phyloP scores from a whole-genome alignment of 352 stramenopile genomes.

The Pseudoperonospora humuli region DNA sequence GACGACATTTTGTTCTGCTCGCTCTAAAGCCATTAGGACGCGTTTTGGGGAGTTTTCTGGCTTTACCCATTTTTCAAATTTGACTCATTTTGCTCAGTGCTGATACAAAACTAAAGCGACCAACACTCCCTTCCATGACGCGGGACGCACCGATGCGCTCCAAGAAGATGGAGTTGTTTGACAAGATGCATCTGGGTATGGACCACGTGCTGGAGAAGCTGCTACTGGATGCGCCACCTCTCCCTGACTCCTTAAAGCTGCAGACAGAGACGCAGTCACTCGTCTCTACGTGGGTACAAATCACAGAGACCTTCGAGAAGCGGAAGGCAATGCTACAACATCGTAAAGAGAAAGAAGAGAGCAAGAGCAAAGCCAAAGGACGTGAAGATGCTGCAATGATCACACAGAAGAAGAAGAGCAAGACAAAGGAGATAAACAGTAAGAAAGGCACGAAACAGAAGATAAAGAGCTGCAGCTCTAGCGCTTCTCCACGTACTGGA shows the following conservation, averaged over 20 bases:
- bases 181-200: constrained; percentile 35
- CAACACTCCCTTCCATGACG: constrained; percentile 3
- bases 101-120: too few relatives aligned
- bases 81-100: too few relatives aligned
- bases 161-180: constrained; percentile 29
- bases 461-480: not conserved
- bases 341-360: constrained; percentile 24
- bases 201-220: constrained; percentile 41
- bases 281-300: constrained; percentile 19
- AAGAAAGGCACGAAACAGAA: constrained; percentile 1
- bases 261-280: constrained; percentile 27
- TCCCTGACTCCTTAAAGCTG: constrained; percentile 22
- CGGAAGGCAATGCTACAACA: constrained; percentile 18
- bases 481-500: not conserved
- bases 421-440: constrained; percentile 1
- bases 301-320: constrained; percentile 21
- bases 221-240: constrained; percentile 11
- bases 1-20: too few relatives aligned
- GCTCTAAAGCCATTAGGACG: too few relatives aligned
- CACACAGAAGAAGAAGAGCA: constrained; percentile 16
- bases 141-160: constrained; percentile 5
- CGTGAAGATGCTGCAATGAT: not conserved
- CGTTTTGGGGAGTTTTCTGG: too few relatives aligned
- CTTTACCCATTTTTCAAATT: too few relatives aligned
- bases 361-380: constrained; percentile 14